Percentiles rank a stretch among this genome's conserved stretches.
These are phyloP conservation scores for Acephala macrosclerotiorum DNA, from an alignment of 2,329 filamentous ascomycete species.

Conservation along the genomic window DNA sequence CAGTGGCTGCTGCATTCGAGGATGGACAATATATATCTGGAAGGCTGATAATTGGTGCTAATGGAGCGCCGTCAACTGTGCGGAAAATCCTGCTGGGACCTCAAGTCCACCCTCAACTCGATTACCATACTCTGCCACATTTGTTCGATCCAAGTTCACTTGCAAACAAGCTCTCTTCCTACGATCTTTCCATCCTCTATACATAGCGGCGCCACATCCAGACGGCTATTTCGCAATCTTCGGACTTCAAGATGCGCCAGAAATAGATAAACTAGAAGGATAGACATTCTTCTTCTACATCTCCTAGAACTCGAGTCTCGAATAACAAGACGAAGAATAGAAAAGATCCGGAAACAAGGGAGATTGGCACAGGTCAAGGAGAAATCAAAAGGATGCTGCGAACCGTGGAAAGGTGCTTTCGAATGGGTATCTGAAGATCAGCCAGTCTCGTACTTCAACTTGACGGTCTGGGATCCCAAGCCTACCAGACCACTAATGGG, in stretches of 20 bases:
- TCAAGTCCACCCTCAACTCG: slow-evolving; percentile 43
- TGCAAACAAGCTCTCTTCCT: slow-evolving; percentile 52
- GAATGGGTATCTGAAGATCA: slow-evolving; percentile 44
- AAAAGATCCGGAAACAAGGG: slow-evolving; percentile 44
- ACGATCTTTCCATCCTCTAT: slow-evolving; percentile 53
- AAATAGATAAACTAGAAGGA: slow-evolving; percentile 47
- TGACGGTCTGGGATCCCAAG: slow-evolving; percentile 45
- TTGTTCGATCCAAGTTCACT: slow-evolving; percentile 51
- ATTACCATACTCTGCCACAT: slow-evolving; percentile 53
- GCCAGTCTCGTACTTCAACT: slow-evolving; percentile 41
- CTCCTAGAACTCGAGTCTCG: slow-evolving; percentile 48
- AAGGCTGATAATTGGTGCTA: slow-evolving; percentile 45
- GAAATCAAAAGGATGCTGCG: slow-evolving; percentile 47
- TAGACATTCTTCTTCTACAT: slow-evolving; percentile 58
- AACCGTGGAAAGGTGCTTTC: slow-evolving; percentile 54
- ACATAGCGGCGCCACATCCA: slow-evolving; percentile 52
- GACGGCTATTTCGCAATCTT: slow-evolving; percentile 54
- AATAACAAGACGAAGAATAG: slow-evolving; percentile 50
- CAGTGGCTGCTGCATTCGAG: slow-evolving; percentile 43
- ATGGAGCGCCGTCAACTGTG: slow-evolving; percentile 44
- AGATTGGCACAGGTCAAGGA: slow-evolving; percentile 50
- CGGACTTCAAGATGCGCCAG: slow-evolving; percentile 50
- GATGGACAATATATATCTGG: slow-evolving; percentile 43
- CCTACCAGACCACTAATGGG: slow-evolving; percentile 42
- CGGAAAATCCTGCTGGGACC: slow-evolving; percentile 43